Evolutionary conservation across 202 grass and related monocot genomes (phyloP).

Genomic region (Zoysia matrella): DNA sequence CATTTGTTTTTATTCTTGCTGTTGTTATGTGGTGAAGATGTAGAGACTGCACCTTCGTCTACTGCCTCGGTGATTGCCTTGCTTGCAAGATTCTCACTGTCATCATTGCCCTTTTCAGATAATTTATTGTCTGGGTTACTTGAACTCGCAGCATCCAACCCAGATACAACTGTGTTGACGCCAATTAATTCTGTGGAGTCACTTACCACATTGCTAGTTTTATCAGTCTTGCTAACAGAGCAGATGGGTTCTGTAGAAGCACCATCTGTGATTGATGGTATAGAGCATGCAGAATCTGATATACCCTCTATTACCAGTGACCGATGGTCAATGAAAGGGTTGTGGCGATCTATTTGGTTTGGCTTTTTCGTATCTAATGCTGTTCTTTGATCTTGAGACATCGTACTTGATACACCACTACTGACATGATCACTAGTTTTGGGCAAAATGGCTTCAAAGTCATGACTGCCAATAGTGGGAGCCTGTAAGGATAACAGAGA

Average conservation of each 20-base stretch:
- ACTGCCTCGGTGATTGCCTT: neutral
- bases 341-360: conserved; percentile 32
- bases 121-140: conserved; percentile 23
- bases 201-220: neutral
- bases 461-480: conserved; percentile 30
- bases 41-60: conserved; percentile 23
- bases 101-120: conserved; percentile 33
- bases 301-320: conserved; percentile 14
- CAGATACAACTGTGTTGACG: conserved; percentile 15
- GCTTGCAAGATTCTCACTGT: neutral
- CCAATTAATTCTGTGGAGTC: conserved; percentile 26
- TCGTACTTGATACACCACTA: conserved; percentile 28
- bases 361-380: conserved; percentile 13
- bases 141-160: neutral
- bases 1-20: conserved; percentile 30
- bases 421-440: conserved; percentile 25
- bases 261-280: neutral
- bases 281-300: conserved; percentile 27
- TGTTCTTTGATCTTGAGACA: conserved; percentile 29
- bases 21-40: conserved; percentile 16
- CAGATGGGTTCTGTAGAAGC: conserved; percentile 16
- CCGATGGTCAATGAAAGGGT: conserved; percentile 30
- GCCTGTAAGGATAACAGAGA: conserved; percentile 48
- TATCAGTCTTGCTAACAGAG: neutral
- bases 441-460: conserved; percentile 32